Percentiles rank a stretch among this genome's conserved stretches.
Evolutionary conservation across 805 yeast species (phyloP).

Genomic region (Grigorovia transvaalensis): DNA sequence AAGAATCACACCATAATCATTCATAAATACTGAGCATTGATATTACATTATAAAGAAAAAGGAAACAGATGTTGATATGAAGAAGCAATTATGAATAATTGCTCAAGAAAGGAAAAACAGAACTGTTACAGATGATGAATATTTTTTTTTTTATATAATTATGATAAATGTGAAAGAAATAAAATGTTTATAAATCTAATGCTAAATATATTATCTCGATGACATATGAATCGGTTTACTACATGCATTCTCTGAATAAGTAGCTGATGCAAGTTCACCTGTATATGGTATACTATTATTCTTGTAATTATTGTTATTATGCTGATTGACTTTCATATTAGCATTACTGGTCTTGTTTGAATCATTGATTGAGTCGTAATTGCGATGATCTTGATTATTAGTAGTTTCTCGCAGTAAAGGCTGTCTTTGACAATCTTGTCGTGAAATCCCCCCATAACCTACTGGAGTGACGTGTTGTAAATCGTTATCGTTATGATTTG

Average conservation of each 20-base stretch:
- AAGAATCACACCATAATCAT: too few species aligned
- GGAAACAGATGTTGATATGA: not conserved
- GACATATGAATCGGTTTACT: slow-evolving; percentile 10
- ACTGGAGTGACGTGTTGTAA: not conserved
- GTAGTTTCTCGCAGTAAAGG: slow-evolving; percentile 2
- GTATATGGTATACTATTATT: not conserved
- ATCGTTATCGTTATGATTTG: not conserved
- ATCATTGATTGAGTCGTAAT: not conserved
- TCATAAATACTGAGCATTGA: too few species aligned
- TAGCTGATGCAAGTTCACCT: not conserved
- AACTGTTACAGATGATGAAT: not conserved
- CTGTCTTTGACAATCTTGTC: not conserved
- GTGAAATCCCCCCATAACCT: not conserved
- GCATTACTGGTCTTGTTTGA: not conserved
- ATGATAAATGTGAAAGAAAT: not conserved
- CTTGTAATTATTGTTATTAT: not conserved
- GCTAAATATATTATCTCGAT: not conserved
- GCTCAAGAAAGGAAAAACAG: not conserved
- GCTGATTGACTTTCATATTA: not conserved
- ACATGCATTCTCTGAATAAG: slow-evolving; percentile 8
- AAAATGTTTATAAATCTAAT: not conserved
- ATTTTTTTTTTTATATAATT: too few species aligned
- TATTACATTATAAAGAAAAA: too few species aligned
- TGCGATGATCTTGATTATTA: not conserved
- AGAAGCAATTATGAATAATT: not conserved